Conservation (phyloP, 441 rosid genomes). For the Erodium chrysanthum region DNA sequence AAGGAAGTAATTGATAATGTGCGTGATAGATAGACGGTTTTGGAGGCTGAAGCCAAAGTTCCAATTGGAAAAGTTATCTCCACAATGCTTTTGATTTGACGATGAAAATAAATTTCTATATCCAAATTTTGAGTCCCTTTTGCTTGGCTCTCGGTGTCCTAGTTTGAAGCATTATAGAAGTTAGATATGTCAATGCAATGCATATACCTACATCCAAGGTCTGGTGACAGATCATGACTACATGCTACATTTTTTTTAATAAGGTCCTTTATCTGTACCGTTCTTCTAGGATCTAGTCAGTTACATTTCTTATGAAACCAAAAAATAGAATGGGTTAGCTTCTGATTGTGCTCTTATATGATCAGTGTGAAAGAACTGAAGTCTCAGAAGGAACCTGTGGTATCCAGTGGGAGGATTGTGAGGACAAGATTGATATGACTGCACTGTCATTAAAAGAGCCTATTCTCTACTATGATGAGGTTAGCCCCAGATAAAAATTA, state of each 20-base stretch:
- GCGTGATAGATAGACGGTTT: neutral
- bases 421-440: constrained; percentile 63
- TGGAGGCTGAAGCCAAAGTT: neutral
- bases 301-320: too few relatives aligned
- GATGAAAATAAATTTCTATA: too few relatives aligned
- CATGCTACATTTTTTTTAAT: too few relatives aligned
- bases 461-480: constrained; percentile 96
- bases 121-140: too few relatives aligned
- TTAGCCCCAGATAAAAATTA: constrained; percentile 15
- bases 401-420: constrained; percentile 65
- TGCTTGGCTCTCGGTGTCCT: too few relatives aligned
- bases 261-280: too few relatives aligned
- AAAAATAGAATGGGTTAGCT: neutral
- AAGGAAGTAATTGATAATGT: neutral
- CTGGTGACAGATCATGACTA: too few relatives aligned
- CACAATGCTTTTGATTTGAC: too few relatives aligned
- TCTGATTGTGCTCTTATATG: constrained; percentile 10
- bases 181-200: too few relatives aligned
- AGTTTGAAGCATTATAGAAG: too few relatives aligned
- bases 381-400: constrained; percentile 21
- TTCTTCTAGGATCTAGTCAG: neutral
- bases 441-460: constrained; percentile 77
- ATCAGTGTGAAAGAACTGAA: constrained; percentile 31
- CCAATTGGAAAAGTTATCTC: neutral
- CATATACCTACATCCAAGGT: too few relatives aligned